These are phyloP conservation scores for Mitragyna speciosa DNA, from an alignment of 257 asterid species.

Conservation along the genomic window DNA sequence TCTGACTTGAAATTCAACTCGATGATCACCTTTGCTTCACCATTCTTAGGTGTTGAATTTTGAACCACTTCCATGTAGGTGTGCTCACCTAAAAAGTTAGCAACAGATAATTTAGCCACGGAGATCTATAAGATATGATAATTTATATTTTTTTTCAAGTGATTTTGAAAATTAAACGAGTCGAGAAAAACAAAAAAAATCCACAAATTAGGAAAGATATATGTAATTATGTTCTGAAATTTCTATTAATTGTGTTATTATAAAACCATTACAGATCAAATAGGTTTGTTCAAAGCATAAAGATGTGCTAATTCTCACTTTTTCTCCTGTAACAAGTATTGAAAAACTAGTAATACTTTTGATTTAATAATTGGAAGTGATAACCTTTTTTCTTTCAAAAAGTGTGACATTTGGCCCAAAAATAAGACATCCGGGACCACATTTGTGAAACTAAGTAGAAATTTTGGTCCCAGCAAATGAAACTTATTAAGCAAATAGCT, in stretches of 20 bases:
- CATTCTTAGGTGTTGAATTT: constrained; percentile 13
- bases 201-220: neutral
- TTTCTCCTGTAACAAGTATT: neutral
- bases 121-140: neutral
- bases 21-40: constrained; percentile 32
- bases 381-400: neutral
- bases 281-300: neutral
- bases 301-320: too few relatives aligned
- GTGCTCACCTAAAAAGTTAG: constrained; percentile 34
- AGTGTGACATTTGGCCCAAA: neutral
- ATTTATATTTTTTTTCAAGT: neutral
- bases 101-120: neutral
- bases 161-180: neutral
- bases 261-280: neutral
- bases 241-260: too few relatives aligned
- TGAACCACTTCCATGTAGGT: constrained; percentile 34
- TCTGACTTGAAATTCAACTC: constrained; percentile 41
- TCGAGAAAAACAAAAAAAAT: neutral
- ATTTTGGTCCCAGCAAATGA: neutral
- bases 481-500: neutral
- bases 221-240: too few relatives aligned
- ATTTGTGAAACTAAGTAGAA: neutral
- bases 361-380: neutral
- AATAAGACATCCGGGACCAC: neutral
- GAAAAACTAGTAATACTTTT: neutral